Conservation (phyloP, 495 filamentous ascomycete genomes). For the Penicillium manginii region DNA sequence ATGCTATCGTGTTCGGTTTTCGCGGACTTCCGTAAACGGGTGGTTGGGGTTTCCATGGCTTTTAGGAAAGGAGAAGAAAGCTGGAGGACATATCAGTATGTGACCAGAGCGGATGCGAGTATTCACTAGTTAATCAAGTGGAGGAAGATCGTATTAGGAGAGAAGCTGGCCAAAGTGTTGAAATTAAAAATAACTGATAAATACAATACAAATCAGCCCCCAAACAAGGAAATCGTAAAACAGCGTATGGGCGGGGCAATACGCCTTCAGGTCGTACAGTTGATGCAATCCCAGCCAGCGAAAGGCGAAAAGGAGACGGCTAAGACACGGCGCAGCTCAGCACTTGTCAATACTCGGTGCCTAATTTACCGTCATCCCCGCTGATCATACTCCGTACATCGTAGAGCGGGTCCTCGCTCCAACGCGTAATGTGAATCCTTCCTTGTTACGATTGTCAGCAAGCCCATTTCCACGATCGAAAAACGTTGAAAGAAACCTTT, state of each 20-base stretch:
- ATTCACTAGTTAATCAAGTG: background rate
- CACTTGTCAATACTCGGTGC: background rate
- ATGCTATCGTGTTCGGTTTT: background rate
- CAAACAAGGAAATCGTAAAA: background rate
- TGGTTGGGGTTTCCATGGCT: background rate
- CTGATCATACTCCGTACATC: background rate
- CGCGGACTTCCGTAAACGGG: background rate
- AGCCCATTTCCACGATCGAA: background rate
- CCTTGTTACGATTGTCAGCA: background rate
- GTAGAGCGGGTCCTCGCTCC: background rate
- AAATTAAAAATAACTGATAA: background rate
- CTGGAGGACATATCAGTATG: background rate
- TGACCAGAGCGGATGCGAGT: background rate
- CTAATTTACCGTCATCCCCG: background rate
- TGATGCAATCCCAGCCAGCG: background rate
- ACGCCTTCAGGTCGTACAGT: background rate
- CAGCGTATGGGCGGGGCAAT: slow-evolving; percentile 1
- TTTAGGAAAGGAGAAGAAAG: background rate
- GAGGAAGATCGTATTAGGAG: background rate
- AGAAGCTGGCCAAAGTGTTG: background rate
- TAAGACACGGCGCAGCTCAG: background rate
- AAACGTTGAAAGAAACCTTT: background rate
- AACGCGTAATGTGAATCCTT: background rate
- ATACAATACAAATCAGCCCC: background rate
- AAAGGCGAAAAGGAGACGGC: background rate